Base-by-base conservation (phyloP, 2,329 filamentous ascomycete species). In the Ascochyta viciae-villosae region DNA sequence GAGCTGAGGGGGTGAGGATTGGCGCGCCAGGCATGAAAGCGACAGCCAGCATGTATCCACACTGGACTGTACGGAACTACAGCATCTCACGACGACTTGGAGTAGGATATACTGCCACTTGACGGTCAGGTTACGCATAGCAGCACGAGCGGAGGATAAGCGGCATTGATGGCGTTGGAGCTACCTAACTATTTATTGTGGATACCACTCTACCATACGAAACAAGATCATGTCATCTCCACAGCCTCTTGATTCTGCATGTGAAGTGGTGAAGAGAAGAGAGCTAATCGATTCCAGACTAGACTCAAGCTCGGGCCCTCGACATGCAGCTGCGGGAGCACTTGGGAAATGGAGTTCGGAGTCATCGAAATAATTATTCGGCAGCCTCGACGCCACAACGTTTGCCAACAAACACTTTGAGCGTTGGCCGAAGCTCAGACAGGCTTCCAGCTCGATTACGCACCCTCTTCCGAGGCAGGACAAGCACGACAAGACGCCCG, bases 151-250 rank as follows among this genome's bases (percentile, higher is more conserved):
- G 42, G 47, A 48, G 52, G 37, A 58, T 54, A 56, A 54, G 39
- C 57, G 62, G 70, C 72, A 74, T 74, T 64, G 57, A 50, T 63
- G 70, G 72, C 67, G 69, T 72, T 68, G 57, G 52, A 64, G 39
- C 56, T 62, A 50, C 55, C 63, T 19, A 19, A 19, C 19, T 47
- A 45, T 48, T 41, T 42, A 38, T 42, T 58, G 57, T 64, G 69
- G 52, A 61, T 50, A 61, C 29, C 54, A 62, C 56, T 43, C 54
- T 43, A 53, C 51, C 50, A 62, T 47, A 58, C 19, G 43, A 58
- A 43, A 44, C 33, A 42, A 57, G 26, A 50, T 40, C 24, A 40
- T 9, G 35, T 12, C n/a, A 35, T 13, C n/a, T 23, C 33, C 19
- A 13, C 22, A 42, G 24, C 23, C 5, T 12, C 19, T 31, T 31